Evolutionary conservation across 495 filamentous ascomycete genomes (phyloP).

Genomic region (Penicillium paradoxum): DNA sequence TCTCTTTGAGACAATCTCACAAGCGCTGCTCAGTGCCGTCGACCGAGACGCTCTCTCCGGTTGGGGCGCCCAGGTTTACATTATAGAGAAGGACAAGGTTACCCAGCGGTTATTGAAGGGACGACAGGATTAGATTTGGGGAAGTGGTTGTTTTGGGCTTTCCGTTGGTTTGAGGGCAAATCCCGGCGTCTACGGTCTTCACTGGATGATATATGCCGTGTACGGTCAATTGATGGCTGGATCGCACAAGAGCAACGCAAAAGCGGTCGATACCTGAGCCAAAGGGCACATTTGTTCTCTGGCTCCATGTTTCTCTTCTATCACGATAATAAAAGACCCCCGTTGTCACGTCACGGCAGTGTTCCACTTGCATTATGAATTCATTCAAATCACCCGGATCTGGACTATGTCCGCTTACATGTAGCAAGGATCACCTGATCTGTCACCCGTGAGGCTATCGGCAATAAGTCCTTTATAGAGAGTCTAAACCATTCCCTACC

Average conservation of each 20-base stretch:
- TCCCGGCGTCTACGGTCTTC: constrained; percentile 30
- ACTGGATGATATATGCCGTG: constrained; percentile 26
- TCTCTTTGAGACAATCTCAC: constrained; percentile 96
- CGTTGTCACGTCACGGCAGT: constrained; percentile 40
- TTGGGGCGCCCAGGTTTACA: constrained; percentile 98
- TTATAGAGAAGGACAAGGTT: constrained; percentile 99
- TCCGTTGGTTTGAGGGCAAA: constrained; percentile 25
- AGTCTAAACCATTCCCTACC: no score
- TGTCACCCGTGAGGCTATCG: no score
- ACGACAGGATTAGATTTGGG: constrained; percentile 55
- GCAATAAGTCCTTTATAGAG: no score
- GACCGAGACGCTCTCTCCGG: constrained; percentile 94
- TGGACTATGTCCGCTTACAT: not conserved
- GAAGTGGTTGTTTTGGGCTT: constrained; percentile 23
- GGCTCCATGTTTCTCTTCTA: constrained; percentile 22
- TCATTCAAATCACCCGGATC: not conserved
- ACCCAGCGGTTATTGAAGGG: constrained; percentile 97
- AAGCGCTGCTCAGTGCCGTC: constrained; percentile 92
- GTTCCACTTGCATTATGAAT: constrained; percentile 11
- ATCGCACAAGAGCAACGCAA: constrained; percentile 16
- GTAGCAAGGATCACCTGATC: no score
- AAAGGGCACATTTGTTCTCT: constrained; percentile 7
- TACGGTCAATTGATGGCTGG: constrained; percentile 17
- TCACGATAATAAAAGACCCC: constrained; percentile 30
- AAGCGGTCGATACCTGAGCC: constrained; percentile 10